phyloP scores from a whole-genome alignment of 75 land plant genomes.

The Pinus albicaulis region DNA sequence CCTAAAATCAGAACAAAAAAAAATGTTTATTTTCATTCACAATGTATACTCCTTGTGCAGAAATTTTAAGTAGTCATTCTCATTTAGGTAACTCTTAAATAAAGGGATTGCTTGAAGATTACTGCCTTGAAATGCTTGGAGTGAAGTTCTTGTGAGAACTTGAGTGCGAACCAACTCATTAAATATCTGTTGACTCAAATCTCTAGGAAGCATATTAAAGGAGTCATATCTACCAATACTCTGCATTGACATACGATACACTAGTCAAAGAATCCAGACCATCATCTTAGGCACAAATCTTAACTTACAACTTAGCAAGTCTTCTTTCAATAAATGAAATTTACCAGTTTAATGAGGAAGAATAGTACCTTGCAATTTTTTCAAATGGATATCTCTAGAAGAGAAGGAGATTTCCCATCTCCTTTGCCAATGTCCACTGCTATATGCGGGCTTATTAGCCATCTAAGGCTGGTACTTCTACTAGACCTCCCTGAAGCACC shows the following conservation, averaged over 20 bases:
- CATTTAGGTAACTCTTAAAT: background rate
- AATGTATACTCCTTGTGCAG: background rate
- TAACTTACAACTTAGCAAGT: background rate
- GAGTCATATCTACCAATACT: conserved; percentile 43
- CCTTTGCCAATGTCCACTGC: conserved; percentile 11
- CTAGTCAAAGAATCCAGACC: background rate
- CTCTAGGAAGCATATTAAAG: conserved; percentile 82
- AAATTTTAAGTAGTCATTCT: no score
- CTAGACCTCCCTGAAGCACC: conserved; percentile 40
- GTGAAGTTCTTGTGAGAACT: conserved; percentile 37
- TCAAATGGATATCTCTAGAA: conserved; percentile 63
- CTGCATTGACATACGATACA: conserved; percentile 31
- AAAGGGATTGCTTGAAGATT: conserved; percentile 65
- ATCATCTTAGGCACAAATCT: conserved; percentile 4
- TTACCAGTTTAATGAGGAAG: background rate
- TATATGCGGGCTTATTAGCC: conserved; percentile 57
- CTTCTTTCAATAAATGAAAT: conserved; percentile 6
- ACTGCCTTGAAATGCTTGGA: conserved; percentile 80
- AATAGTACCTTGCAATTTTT: conserved; percentile 66
- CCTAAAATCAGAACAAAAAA: conserved; percentile 37
- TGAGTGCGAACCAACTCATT: conserved; percentile 73
- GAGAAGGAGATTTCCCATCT: conserved; percentile 47
- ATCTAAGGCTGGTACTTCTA: conserved; percentile 71
- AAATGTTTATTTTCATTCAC: background rate
- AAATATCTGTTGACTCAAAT: conserved; percentile 85